Evolutionary conservation across 169 alveolate genomes (phyloP), one percentile per base, ranked within the genome.

Genomic region (Plasmodium relictum): DNA sequence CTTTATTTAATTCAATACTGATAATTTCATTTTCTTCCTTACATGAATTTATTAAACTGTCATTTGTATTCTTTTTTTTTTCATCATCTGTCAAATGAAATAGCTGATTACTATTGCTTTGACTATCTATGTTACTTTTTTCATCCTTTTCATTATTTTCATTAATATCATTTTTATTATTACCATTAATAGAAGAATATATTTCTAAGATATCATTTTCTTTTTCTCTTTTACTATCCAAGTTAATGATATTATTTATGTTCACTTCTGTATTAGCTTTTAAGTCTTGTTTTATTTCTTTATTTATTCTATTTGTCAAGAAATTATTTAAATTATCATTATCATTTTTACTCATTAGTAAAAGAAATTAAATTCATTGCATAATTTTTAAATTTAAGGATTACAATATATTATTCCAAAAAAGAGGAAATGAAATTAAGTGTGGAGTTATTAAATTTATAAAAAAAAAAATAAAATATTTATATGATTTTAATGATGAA

Each of bases 341-440:
- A 18, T 71, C 83, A 71, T 71, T 48, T 50, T 71, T 71, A 71
- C 18, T 71, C 83, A 71, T 71, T 71, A 71, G 83, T 14, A 18
- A 59, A 6, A 20, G 39, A 31, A 31, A 31, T 31, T 31, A 31
- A 31, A 2, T 31, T 31, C 39, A 31, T 31, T 31, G 39, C 3
- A 31, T 31, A 31, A 31, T 31, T 31, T 31, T 31, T 3, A 31
- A 31, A 2, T 31, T 31, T 31, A 31, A 31, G 39, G 3, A 31
- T 2, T 31, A 3, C 3, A 31, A 31, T 31, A 31, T 31, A 2
- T 31, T 31, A 31, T 31, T 31, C 1, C 39, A 31, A 31, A 31
- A 31, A 31, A 31, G 3, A 31, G 1, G 3, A 31, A 31, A 31
- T 2, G 3, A 31, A 31, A 31, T 31, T 31, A 31, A 3, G 39